Conservation (phyloP, 768 basidiomycete genomes). For the Mycena rosella region DNA sequence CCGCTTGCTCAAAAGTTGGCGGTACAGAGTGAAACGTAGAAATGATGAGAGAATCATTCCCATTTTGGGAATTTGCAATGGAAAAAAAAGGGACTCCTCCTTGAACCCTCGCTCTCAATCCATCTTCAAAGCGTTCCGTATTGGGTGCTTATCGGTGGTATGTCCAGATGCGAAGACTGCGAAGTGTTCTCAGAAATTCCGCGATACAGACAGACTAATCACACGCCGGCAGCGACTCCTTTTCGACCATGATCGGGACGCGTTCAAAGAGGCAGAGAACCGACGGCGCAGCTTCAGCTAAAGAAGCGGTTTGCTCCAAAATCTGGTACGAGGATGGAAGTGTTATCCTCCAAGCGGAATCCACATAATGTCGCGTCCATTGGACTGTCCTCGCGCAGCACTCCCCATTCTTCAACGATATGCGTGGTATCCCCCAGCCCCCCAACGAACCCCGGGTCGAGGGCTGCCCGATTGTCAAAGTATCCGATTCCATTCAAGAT, state of each 20-base stretch:
- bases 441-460: constrained; percentile 24
- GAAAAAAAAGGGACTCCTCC: too few relatives aligned
- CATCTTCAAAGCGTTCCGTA: too few relatives aligned
- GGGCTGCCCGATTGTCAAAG: constrained; percentile 35
- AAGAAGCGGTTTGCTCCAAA: constrained; percentile 5
- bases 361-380: constrained; percentile 7
- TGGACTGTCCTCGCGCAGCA: constrained; percentile 25
- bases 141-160: too few relatives aligned
- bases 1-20: not conserved
- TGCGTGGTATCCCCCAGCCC: constrained; percentile 34
- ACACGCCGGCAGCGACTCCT: too few relatives aligned
- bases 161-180: too few relatives aligned
- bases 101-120: too few relatives aligned
- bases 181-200: too few relatives aligned
- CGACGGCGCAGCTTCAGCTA: not conserved
- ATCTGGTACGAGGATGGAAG: constrained; percentile 28
- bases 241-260: too few relatives aligned
- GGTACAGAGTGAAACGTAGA: not conserved
- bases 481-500: constrained; percentile 42
- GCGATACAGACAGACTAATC: too few relatives aligned
- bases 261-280: not conserved
- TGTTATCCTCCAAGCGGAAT: constrained; percentile 23
- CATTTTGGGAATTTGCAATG: too few relatives aligned
- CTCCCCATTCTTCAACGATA: constrained; percentile 36
- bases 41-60: too few relatives aligned